Conservation (phyloP, 2,329 filamentous ascomycete genomes). For the Phialocephala sp. region DNA sequence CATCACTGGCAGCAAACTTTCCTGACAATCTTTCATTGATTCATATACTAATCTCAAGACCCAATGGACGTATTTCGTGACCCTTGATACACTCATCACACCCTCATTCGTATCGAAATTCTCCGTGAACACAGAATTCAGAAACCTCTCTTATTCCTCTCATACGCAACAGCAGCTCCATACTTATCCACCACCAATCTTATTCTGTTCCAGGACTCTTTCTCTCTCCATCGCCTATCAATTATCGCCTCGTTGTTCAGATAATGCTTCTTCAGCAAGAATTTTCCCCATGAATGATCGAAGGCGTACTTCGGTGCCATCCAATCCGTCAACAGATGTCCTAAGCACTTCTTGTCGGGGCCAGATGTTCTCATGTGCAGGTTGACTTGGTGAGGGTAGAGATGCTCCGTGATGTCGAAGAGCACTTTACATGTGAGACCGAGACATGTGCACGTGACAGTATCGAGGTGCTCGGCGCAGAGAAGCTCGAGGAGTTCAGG, state of each 20-base stretch:
- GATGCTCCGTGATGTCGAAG: conserved; percentile 21
- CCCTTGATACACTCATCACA: too few relatives aligned
- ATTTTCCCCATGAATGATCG: conserved; percentile 24
- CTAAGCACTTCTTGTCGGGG: conserved; percentile 13
- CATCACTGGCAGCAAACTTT: too few relatives aligned
- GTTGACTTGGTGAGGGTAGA: conserved; percentile 17
- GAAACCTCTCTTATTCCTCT: background rate
- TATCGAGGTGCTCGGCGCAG: conserved; percentile 19
- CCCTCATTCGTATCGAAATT: too few relatives aligned
- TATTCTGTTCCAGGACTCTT: conserved; percentile 21
- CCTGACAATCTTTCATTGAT: too few relatives aligned
- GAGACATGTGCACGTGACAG: conserved; percentile 13
- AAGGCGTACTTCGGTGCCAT: conserved; percentile 25
- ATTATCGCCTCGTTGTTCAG: conserved; percentile 7
- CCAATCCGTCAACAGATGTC: conserved; percentile 22
- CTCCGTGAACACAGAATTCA: background rate
- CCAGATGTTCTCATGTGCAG: conserved; percentile 18
- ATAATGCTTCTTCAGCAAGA: conserved; percentile 13
- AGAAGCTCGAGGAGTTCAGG: conserved; percentile 15
- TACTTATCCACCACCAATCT: conserved; percentile 8
- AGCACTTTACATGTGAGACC: conserved; percentile 20
- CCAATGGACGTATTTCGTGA: too few relatives aligned
- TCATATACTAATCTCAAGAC: too few relatives aligned
- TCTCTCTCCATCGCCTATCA: conserved; percentile 20
- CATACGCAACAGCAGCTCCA: conserved; percentile 20